phyloP scores from a whole-genome alignment of 805 yeast genomes.

The Yarrowia porcina region DNA sequence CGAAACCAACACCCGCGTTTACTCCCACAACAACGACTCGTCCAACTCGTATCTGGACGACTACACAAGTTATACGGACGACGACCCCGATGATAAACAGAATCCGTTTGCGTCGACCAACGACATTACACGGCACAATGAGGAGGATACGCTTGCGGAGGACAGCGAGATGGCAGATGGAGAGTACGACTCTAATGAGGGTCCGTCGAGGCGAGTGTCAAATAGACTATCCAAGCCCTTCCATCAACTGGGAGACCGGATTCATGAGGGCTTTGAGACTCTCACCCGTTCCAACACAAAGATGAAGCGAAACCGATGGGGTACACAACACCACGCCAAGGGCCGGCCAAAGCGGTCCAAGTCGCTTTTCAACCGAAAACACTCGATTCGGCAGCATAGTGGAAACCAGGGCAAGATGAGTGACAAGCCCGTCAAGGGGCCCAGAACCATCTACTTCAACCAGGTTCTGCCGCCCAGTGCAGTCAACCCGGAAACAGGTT shows the following conservation, averaged over 20 bases:
- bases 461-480: slow-evolving; percentile 48
- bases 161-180: slow-evolving; percentile 28
- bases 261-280: slow-evolving; percentile 20
- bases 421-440: slow-evolving; percentile 20
- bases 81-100: slow-evolving; percentile 18
- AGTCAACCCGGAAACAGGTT: slow-evolving; percentile 52
- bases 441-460: slow-evolving; percentile 50
- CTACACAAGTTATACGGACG: slow-evolving; percentile 18
- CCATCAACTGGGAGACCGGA: slow-evolving; percentile 24
- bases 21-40: slow-evolving; percentile 17
- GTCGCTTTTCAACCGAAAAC: slow-evolving; percentile 29
- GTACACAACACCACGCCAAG: slow-evolving; percentile 73
- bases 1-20: background rate
- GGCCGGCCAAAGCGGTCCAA: slow-evolving; percentile 54
- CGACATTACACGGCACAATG: slow-evolving; percentile 14
- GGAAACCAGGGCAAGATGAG: slow-evolving; percentile 22
- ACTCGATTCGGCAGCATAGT: background rate
- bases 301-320: slow-evolving; percentile 84
- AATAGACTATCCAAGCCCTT: slow-evolving; percentile 15
- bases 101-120: slow-evolving; percentile 17
- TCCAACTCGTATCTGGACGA: slow-evolving; percentile 19
- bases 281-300: slow-evolving; percentile 44
- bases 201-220: slow-evolving; percentile 25
- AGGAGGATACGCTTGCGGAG: slow-evolving; percentile 12
- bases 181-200: slow-evolving; percentile 29